Conservation (phyloP, 176 grass and related monocot species). For the Aegilops longissima region DNA sequence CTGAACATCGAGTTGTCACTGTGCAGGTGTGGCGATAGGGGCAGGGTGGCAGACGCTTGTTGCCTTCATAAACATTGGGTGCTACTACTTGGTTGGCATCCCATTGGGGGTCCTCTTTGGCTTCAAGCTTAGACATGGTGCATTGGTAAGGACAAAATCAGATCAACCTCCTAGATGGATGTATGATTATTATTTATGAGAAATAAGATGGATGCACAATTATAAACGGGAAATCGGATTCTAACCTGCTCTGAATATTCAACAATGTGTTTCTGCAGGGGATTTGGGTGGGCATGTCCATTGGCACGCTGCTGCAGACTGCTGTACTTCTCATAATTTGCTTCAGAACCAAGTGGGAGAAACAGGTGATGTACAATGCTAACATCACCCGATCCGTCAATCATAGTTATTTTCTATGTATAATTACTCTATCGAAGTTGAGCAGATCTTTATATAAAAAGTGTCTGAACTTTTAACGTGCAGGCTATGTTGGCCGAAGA, state of each 20-base stretch:
- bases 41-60: slow-evolving; percentile 87
- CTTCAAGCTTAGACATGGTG: slow-evolving; percentile 61
- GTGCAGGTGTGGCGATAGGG: slow-evolving; percentile 86
- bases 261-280: slow-evolving; percentile 52
- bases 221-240: neutral
- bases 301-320: slow-evolving; percentile 83
- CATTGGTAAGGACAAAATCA: slow-evolving; percentile 37
- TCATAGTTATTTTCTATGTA: neutral
- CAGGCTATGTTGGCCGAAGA: slow-evolving; percentile 68
- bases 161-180: neutral
- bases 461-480: neutral
- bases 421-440: neutral
- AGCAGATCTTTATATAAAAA: neutral
- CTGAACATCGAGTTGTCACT: neutral
- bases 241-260: neutral
- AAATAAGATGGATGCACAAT: too few species aligned
- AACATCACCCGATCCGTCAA: neutral
- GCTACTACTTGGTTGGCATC: slow-evolving; percentile 85
- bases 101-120: slow-evolving; percentile 76
- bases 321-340: slow-evolving; percentile 60
- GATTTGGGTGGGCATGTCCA: slow-evolving; percentile 88
- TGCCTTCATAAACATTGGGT: slow-evolving; percentile 73
- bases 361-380: slow-evolving; percentile 46
- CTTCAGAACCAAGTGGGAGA: slow-evolving; percentile 87
- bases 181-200: too few species aligned